These are phyloP conservation scores for Dactylellina cionopaga DNA, from an alignment of 2,329 filamentous ascomycete species.

Conservation along the genomic window DNA sequence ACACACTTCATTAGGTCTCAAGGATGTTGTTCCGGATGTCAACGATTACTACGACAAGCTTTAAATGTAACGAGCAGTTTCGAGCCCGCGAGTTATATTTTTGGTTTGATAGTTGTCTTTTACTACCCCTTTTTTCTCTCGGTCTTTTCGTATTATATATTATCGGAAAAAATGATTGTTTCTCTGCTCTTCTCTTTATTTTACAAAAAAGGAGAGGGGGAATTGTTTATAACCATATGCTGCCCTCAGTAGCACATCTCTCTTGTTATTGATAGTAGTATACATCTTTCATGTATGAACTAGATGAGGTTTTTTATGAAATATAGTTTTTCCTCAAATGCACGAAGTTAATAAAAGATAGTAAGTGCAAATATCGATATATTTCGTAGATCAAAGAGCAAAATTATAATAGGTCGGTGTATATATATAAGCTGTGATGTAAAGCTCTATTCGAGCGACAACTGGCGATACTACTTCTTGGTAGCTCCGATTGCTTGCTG, in stretches of 20 bases:
- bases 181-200: conserved; percentile 13
- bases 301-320: conserved; percentile 52
- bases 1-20: not conserved
- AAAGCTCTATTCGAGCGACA: no score
- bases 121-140: conserved; percentile 43
- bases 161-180: conserved; percentile 21
- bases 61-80: conserved; percentile 67
- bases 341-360: no score
- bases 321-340: conserved; percentile 40
- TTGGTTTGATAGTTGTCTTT: conserved; percentile 16
- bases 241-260: conserved; percentile 1
- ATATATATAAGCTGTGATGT: no score
- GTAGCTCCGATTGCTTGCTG: no score
- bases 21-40: conserved; percentile 61
- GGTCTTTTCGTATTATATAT: conserved; percentile 50
- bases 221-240: conserved; percentile 14
- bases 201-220: conserved; percentile 5
- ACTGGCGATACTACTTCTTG: no score
- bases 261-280: conserved; percentile 26
- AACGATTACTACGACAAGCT: conserved; percentile 98
- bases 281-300: conserved; percentile 36
- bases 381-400: no score
- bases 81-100: conserved; percentile 22
- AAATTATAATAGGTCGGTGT: no score
- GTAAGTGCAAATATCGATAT: no score